Evolutionary conservation across 2,329 filamentous ascomycete genomes (phyloP).

Genomic region (Cladosporium halotolerans): DNA sequence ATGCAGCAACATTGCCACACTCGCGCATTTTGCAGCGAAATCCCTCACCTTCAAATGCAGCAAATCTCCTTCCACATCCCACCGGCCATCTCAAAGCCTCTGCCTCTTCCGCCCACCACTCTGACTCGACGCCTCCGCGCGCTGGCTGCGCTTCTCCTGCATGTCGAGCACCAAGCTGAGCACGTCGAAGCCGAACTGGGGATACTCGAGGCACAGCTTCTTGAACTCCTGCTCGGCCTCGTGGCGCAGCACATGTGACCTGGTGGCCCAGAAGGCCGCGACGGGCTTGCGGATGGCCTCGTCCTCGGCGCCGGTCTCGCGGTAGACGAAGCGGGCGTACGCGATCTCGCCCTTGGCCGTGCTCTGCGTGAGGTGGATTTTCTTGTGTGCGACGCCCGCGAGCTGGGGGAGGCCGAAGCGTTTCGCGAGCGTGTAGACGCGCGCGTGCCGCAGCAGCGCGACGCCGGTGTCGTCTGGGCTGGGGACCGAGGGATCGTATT

Average conservation of each 20-base stretch:
- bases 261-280: conserved; percentile 82
- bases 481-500: conserved; percentile 60
- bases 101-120: conserved; percentile 32
- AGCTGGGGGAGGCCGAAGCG: conserved; percentile 62
- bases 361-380: conserved; percentile 86
- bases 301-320: conserved; percentile 64
- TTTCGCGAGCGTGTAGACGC: conserved; percentile 81
- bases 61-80: neutral
- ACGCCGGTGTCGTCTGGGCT: conserved; percentile 69
- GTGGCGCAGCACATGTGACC: conserved; percentile 72
- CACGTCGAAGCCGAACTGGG: conserved; percentile 89
- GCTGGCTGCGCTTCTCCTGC: conserved; percentile 40
- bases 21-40: neutral
- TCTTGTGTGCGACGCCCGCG: conserved; percentile 71
- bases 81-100: conserved; percentile 22
- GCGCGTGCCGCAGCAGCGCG: conserved; percentile 81
- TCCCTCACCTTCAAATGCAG: neutral
- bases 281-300: conserved; percentile 70
- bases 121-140: conserved; percentile 33
- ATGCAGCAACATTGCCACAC: neutral
- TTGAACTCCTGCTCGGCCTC: conserved; percentile 85
- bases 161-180: conserved; percentile 57
- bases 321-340: conserved; percentile 87
- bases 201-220: conserved; percentile 76
- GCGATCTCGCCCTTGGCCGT: conserved; percentile 85